A percentile compares a stretch with the other conserved stretches of the same genome.
phyloP scores from a whole-genome alignment of 2,329 filamentous ascomycete species.

The Claviceps sp. region DNA sequence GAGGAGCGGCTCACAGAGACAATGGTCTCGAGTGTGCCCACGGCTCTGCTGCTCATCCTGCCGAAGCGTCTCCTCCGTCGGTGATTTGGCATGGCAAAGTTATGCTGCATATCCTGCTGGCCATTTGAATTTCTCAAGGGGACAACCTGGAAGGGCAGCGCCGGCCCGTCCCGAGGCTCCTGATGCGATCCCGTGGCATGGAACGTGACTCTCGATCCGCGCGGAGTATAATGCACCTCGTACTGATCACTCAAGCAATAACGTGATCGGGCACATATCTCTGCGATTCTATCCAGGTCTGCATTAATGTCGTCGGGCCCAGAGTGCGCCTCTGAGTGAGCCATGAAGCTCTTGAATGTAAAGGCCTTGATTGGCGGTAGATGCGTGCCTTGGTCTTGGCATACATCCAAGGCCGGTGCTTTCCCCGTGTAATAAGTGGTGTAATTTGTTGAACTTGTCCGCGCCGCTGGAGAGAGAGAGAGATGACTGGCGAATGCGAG shows the following conservation, averaged over 20 bases:
- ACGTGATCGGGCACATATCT: conserved; percentile 51
- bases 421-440: conserved; percentile 18
- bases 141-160: conserved; percentile 36
- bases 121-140: conserved; percentile 40
- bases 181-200: conserved; percentile 17
- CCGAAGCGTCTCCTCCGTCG: conserved; percentile 22
- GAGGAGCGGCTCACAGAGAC: conserved; percentile 53
- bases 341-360: conserved; percentile 51
- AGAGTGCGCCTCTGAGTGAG: conserved; percentile 34
- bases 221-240: conserved; percentile 49
- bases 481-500: conserved; percentile 21
- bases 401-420: conserved; percentile 11
- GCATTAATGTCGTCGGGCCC: conserved; percentile 35
- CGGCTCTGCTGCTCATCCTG: conserved; percentile 38
- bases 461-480: conserved; percentile 17
- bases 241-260: conserved; percentile 56
- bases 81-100: conserved; percentile 20
- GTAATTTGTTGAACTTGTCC: neutral
- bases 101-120: conserved; percentile 28
- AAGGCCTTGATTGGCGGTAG: conserved; percentile 51
- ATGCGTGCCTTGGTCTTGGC: conserved; percentile 27
- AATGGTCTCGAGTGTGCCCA: conserved; percentile 52
- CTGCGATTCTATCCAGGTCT: conserved; percentile 50
- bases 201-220: conserved; percentile 42
- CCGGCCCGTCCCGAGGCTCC: conserved; percentile 30